Conservation (phyloP, 2,329 filamentous ascomycete species). For the Oidium heveae region DNA sequence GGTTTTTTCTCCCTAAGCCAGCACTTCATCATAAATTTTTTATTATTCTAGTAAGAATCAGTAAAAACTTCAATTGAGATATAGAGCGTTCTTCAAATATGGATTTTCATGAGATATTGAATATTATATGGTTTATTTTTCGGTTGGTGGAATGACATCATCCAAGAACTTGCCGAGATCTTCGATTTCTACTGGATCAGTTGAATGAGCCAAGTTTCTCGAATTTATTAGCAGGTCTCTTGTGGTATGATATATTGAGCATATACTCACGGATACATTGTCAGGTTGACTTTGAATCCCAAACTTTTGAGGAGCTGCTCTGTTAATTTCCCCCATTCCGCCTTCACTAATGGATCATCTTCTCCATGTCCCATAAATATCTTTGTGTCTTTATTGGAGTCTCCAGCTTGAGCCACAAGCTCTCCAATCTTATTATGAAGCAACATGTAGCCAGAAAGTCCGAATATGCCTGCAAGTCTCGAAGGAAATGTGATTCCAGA, state of each 20-base stretch:
- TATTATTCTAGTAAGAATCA: too few species aligned
- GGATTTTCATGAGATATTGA: too few species aligned
- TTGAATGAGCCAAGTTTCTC: conserved; percentile 50
- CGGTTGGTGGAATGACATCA: conserved; percentile 20
- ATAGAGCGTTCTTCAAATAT: too few species aligned
- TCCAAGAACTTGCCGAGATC: conserved; percentile 42
- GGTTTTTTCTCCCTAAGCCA: too few species aligned
- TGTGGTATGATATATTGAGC: background rate
- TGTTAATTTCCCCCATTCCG: conserved; percentile 41
- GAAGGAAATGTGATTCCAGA: conserved; percentile 45
- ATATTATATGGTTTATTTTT: conserved; percentile 5
- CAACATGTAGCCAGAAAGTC: conserved; percentile 58
- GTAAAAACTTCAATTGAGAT: too few species aligned
- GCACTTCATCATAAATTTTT: too few species aligned
- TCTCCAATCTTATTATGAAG: conserved; percentile 38
- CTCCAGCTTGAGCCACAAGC: conserved; percentile 23
- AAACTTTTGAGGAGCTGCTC: conserved; percentile 38
- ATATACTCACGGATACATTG: conserved; percentile 40
- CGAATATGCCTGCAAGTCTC: conserved; percentile 72
- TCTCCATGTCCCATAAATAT: conserved; percentile 83
- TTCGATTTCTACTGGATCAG: conserved; percentile 53
- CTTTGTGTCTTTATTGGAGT: conserved; percentile 47
- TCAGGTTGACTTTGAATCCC: conserved; percentile 51
- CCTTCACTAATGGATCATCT: conserved; percentile 45
- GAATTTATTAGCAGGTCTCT: conserved; percentile 1